phyloP scores from a whole-genome alignment of 1,284 basidiomycete species.

The Lignosus rhinocerotis region DNA sequence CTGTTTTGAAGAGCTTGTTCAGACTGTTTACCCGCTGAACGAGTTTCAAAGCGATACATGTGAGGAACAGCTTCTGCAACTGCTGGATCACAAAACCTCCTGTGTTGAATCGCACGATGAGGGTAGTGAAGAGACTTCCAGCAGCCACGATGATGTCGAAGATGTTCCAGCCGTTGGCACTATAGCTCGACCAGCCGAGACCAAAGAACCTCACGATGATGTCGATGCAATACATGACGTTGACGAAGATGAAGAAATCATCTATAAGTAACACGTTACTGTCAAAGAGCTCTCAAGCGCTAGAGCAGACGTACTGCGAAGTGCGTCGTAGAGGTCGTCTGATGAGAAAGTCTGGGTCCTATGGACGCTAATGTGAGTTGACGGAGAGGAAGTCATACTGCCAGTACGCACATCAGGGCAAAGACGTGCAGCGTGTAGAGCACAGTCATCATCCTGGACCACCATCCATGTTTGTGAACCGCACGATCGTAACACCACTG shows the following conservation, averaged over 20 bases:
- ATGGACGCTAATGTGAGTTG: not conserved
- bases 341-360: slow-evolving; percentile 84
- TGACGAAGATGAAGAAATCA: slow-evolving; percentile 76
- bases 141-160: slow-evolving; percentile 86
- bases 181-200: slow-evolving; percentile 84
- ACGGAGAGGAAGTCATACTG: not conserved
- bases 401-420: slow-evolving; percentile 71
- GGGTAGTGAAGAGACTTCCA: slow-evolving; percentile 85
- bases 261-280: slow-evolving; percentile 45
- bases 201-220: slow-evolving; percentile 80
- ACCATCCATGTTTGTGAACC: slow-evolving; percentile 92
- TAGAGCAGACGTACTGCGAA: slow-evolving; percentile 58
- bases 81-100: slow-evolving; percentile 61
- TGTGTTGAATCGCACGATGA: slow-evolving; percentile 67
- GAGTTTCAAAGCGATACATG: slow-evolving; percentile 92
- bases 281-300: not conserved
- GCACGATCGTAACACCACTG: slow-evolving; percentile 94
- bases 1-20: slow-evolving; percentile 97
- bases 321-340: slow-evolving; percentile 52
- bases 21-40: slow-evolving; percentile 88
- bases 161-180: slow-evolving; percentile 88
- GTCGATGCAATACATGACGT: slow-evolving; percentile 79
- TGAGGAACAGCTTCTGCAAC: slow-evolving; percentile 93
- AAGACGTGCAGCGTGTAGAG: slow-evolving; percentile 87
- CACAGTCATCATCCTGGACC: slow-evolving; percentile 83